Percentiles rank a stretch among this genome's conserved stretches.
phyloP scores from a whole-genome alignment of 805 yeast species.

The Yamadazyma sp. region DNA sequence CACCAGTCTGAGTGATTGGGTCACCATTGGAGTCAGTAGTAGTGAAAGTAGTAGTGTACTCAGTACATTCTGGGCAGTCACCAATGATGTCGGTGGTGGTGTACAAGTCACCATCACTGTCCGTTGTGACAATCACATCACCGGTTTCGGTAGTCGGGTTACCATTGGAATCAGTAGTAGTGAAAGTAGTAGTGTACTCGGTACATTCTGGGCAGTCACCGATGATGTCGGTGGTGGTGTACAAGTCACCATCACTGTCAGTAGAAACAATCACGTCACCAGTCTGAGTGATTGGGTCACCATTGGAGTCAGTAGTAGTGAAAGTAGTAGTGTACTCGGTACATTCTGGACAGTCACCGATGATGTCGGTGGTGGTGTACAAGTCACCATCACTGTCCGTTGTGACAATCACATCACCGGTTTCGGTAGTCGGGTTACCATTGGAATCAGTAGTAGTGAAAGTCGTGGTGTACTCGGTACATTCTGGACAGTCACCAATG shows the following conservation, averaged over 20 bases:
- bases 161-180: slow-evolving; percentile 9
- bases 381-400: slow-evolving; percentile 18
- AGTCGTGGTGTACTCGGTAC: slow-evolving; percentile 20
- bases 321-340: slow-evolving; percentile 10
- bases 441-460: slow-evolving; percentile 16
- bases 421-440: slow-evolving; percentile 16
- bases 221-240: slow-evolving; percentile 18
- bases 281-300: slow-evolving; percentile 6
- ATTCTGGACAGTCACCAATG: slow-evolving; percentile 15
- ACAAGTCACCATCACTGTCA: slow-evolving; percentile 17
- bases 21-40: slow-evolving; percentile 18
- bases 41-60: slow-evolving; percentile 20
- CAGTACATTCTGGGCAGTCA: slow-evolving; percentile 18
- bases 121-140: slow-evolving; percentile 20
- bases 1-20: slow-evolving; percentile 12
- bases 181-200: slow-evolving; percentile 8
- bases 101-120: slow-evolving; percentile 17
- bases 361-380: slow-evolving; percentile 9
- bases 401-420: slow-evolving; percentile 17
- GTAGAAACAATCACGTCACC: slow-evolving; percentile 20
- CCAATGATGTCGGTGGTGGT: slow-evolving; percentile 29
- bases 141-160: slow-evolving; percentile 4
- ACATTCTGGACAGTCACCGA: slow-evolving; percentile 12
- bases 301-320: slow-evolving; percentile 9
- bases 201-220: slow-evolving; percentile 13